These are phyloP conservation scores for Metschnikowia gelsemii DNA, from an alignment of 805 yeast species.

Conservation along the genomic window DNA sequence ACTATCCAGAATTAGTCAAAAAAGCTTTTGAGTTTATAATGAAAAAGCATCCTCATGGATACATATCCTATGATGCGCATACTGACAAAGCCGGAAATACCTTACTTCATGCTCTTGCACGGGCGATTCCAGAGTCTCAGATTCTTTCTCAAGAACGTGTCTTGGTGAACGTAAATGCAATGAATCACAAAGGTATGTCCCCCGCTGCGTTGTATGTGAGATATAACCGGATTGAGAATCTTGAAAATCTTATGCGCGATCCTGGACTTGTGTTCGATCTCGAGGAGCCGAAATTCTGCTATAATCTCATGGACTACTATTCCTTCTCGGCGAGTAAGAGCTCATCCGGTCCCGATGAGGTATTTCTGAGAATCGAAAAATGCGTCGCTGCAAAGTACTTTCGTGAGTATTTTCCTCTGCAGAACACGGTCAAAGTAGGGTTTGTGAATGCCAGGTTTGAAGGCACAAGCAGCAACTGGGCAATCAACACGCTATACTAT, in stretches of 20 bases:
- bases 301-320: slow-evolving; percentile 40
- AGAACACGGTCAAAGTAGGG: slow-evolving; percentile 14
- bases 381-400: slow-evolving; percentile 24
- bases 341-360: slow-evolving; percentile 16
- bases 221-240: slow-evolving; percentile 63
- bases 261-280: slow-evolving; percentile 39
- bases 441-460: slow-evolving; percentile 40
- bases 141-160: slow-evolving; percentile 27
- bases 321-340: slow-evolving; percentile 34
- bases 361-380: slow-evolving; percentile 26
- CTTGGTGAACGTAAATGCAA: slow-evolving; percentile 51
- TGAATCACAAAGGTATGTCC: slow-evolving; percentile 57
- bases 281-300: slow-evolving; percentile 35
- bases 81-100: slow-evolving; percentile 74
- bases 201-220: slow-evolving; percentile 73
- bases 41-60: slow-evolving; percentile 38
- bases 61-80: slow-evolving; percentile 58
- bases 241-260: slow-evolving; percentile 50
- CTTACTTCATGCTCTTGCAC: slow-evolving; percentile 66
- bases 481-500: slow-evolving; percentile 17
- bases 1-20: slow-evolving; percentile 52
- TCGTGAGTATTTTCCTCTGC: slow-evolving; percentile 23
- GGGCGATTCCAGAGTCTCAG: slow-evolving; percentile 39
- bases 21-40: slow-evolving; percentile 46
- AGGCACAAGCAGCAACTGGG: slow-evolving; percentile 32